Evolutionary conservation across 2,329 filamentous ascomycete species (phyloP).

Genomic region (Fusarium floridanum): DNA sequence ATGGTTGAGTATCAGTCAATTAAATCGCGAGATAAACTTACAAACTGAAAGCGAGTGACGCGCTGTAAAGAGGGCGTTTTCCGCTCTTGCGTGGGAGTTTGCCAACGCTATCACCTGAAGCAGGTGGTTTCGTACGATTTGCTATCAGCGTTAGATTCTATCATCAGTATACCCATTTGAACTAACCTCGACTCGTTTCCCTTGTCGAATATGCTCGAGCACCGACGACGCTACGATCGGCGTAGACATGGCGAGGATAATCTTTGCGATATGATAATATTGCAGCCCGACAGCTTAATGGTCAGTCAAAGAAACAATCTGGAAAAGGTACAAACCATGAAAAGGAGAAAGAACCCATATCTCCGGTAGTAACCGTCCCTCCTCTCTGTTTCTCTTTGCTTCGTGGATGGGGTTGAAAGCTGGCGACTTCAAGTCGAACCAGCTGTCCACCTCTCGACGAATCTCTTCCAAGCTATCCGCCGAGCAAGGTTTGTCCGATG

Average conservation of each 20-base stretch:
- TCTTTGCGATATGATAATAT: not conserved
- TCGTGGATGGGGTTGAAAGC: not conserved
- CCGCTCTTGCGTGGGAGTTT: not conserved
- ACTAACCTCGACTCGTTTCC: not conserved
- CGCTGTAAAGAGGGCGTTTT: not conserved
- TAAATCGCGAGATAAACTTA: not conserved
- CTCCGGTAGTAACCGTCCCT: not conserved
- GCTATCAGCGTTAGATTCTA: not conserved
- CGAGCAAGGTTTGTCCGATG: not conserved
- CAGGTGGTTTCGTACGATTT: not conserved
- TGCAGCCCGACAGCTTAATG: not conserved
- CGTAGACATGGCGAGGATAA: slow-evolving; percentile 1
- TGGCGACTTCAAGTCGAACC: not conserved
- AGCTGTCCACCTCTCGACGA: not conserved
- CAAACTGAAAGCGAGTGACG: not conserved
- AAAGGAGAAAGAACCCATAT: not conserved
- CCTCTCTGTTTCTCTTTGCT: not conserved
- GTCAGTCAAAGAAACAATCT: not conserved
- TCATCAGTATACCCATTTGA: not conserved
- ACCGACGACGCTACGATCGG: not conserved
- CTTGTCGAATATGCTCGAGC: not conserved
- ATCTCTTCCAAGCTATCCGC: not conserved
- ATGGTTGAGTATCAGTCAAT: not conserved
- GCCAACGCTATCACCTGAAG: not conserved
- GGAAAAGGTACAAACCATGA: not conserved